Base-by-base conservation (phyloP, 2,329 filamentous ascomycete genomes). In the Cordyceps farinosa region DNA sequence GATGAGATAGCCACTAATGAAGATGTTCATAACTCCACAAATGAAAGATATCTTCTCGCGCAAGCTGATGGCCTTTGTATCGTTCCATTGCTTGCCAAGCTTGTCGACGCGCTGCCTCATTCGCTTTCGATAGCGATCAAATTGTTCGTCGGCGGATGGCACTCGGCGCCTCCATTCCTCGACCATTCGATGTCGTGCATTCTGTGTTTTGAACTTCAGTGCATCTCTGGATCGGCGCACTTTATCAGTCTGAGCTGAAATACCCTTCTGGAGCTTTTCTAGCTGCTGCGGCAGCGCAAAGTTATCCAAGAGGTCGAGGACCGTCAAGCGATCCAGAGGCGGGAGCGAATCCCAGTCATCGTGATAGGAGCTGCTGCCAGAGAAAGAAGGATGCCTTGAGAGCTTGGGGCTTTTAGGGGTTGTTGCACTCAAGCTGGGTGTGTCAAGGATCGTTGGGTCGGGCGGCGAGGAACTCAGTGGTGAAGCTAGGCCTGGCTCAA, bases 11-110 rank as follows among this genome's bases (percentile, higher is more conserved):
- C 94, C 95, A 68, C 92, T 96, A 73, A 98, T 87, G 77, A 99
- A 96, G 75, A 99, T 95, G 78, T 99, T 99, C 79, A 97, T 86
- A 68, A 97, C 93, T 70, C 92, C 95, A 65, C 88, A 94, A 66
- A 99, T 97, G 76, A 99, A 99, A 6, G 94, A 93, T 55, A 96
- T 81, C 82, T 99, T 99, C 79, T 99, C 95, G 64, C 93, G 88
- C 56, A 91, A 77, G 1, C 92, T 97, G 69, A 99, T 92, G 9
- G 87, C 88, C 71, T 92, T 92, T 22, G 90, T 91, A 72, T 97
- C 90, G 72, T 91, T 95, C 93, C 94, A 99, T 71, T 87, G 87
- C 68, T 84, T 86, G 65, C 89, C 90, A 40, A 98, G 83, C 68
- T 91, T 90, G 70, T 97, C 93, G n/a, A 98, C 92, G 56, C 89